Evolutionary conservation across 306 rosid genomes (phyloP), one percentile per base, ranked within the genome.

Genomic region (Prunus salicina): DNA sequence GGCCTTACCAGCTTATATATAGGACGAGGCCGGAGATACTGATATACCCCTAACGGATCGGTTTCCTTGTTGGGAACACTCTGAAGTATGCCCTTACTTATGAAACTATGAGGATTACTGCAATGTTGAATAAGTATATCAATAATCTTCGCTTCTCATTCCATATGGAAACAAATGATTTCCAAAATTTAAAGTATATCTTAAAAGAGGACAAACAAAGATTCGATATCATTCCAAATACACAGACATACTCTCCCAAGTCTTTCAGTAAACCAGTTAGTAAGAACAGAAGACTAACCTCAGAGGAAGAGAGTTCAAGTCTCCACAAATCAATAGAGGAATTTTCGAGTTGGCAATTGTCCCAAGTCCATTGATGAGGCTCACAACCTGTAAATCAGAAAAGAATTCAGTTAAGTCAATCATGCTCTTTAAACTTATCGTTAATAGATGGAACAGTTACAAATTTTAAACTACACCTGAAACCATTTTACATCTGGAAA

Each of bases 251-350:
- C 41, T 34, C 41, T 34, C 41, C 41, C 41, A 34, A 34, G 41
- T 34, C 8, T 34, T 34, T 56, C 28, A 56, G 7, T 6, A 20
- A 56, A 13, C 62, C 62, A 49, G 30, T 49, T 66, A n/a, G 13
- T n/a, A 6, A 15, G 7, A 67, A 28, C 47, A 56, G 56, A 18
- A 61, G 47, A 76, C 68, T 28, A 41, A 83, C 81, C 86, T 79
- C 69, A 5, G 30, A 19, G 83, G 83, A 41, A 32, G 22, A 49
- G 67, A 49, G 75, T 83, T 79, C 70, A 79, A 67, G 45, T 83
- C 78, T 51, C 83, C 86, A 71, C 86, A 83, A 47, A 79, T 50
- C 69, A 83, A 5, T 7, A 75, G 7, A 70, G 83, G 81, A 69
- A 79, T 62, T 51, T 83, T 60, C 46, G 28, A 50, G 15, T 65